These are phyloP conservation scores for Lactarius evosmus DNA, from an alignment of 768 basidiomycete genomes.

Conservation along the genomic window DNA sequence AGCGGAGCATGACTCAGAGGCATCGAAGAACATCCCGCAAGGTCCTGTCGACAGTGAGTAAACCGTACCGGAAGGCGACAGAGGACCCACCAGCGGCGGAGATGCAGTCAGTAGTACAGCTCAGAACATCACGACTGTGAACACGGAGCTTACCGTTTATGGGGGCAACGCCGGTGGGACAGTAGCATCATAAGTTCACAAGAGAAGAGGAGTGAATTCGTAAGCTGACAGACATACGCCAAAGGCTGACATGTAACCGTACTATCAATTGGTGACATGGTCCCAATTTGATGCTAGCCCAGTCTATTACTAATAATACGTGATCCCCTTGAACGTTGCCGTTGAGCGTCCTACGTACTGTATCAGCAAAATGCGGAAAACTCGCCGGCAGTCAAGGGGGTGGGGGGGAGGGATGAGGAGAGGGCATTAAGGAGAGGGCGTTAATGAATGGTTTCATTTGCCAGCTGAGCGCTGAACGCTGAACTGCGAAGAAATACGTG, in stretches of 20 bases:
- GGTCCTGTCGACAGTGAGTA: no score
- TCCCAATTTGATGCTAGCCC: background rate
- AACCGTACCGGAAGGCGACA: background rate
- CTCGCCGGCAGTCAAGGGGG: no score
- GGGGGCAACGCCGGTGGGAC: background rate
- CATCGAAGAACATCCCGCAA: background rate
- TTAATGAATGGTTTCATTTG: background rate
- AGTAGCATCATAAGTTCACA: background rate
- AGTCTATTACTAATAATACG: background rate
- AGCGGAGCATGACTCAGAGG: background rate
- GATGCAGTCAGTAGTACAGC: background rate
- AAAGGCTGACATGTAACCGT: background rate
- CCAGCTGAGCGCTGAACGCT: no score
- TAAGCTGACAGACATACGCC: background rate
- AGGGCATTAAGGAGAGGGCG: background rate
- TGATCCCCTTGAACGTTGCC: background rate
- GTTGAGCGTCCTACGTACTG: no score
- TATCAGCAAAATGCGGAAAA: no score
- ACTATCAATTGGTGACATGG: background rate
- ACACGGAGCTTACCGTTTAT: background rate
- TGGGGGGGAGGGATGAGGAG: background rate
- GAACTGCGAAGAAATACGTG: background rate
- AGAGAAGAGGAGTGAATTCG: no score
- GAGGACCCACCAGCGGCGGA: background rate
- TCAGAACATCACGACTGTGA: background rate